Evolutionary conservation across 2,329 filamentous ascomycete species (phyloP).

Genomic region (Sporothrix euskadiensis): DNA sequence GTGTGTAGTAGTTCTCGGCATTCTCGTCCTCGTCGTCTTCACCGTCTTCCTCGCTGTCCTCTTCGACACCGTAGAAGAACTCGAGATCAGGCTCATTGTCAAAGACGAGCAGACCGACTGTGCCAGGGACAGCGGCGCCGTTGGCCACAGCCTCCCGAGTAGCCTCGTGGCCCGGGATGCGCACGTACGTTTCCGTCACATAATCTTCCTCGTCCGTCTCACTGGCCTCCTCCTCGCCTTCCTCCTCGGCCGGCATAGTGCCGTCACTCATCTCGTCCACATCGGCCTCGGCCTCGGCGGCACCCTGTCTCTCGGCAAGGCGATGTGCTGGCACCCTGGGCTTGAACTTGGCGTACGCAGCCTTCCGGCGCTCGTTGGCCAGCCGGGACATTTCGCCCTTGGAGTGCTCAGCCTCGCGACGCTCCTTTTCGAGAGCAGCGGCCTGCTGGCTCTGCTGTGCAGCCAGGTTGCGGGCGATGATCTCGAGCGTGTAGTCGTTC

Average conservation of each 20-base stretch:
- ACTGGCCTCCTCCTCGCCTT: conserved; percentile 46
- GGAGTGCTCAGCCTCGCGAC: conserved; percentile 2
- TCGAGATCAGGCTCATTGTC: conserved; percentile 60
- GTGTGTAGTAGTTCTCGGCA: conserved; percentile 75
- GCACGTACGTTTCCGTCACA: conserved; percentile 65
- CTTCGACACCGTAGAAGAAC: conserved; percentile 61
- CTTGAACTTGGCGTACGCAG: conserved; percentile 32
- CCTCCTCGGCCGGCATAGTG: conserved; percentile 38
- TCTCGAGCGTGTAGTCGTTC: conserved; percentile 59
- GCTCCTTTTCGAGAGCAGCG: background rate
- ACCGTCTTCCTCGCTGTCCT: conserved; percentile 62
- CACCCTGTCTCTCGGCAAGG: conserved; percentile 31
- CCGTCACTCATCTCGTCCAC: conserved; percentile 42
- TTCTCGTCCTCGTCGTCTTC: conserved; percentile 67
- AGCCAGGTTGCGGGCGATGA: conserved; percentile 57
- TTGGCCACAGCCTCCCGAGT: conserved; percentile 41
- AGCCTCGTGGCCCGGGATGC: conserved; percentile 51
- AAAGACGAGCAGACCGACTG: conserved; percentile 58
- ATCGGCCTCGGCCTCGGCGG: conserved; percentile 33
- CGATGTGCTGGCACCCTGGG: conserved; percentile 25
- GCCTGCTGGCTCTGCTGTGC: conserved; percentile 42
- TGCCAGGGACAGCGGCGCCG: conserved; percentile 47
- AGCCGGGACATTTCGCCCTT: conserved; percentile 22
- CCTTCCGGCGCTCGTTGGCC: conserved; percentile 27
- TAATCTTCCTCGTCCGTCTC: conserved; percentile 58